Percentiles rank a stretch among this genome's conserved stretches.
Evolutionary conservation across 257 asterid genomes (phyloP).

Genomic region (Solanum tarijense): DNA sequence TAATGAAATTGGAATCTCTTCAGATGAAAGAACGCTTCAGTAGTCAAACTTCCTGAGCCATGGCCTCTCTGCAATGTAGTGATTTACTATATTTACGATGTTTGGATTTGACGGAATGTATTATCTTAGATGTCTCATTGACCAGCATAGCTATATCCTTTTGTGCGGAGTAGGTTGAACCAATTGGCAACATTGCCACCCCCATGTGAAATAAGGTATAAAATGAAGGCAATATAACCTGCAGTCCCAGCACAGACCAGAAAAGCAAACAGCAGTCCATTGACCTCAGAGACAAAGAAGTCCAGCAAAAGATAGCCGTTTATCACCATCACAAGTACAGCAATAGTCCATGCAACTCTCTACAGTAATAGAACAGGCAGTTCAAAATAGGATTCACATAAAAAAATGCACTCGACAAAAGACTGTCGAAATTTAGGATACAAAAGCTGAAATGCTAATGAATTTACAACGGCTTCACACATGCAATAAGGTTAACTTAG

Average conservation of each 20-base stretch:
- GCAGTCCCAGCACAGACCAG: conserved; percentile 48
- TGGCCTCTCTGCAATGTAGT: neutral
- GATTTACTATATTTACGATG: neutral
- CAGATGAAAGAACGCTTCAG: neutral
- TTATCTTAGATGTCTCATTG: neutral
- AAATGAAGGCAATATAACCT: conserved; percentile 55
- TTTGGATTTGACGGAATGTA: neutral
- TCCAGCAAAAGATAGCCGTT: conserved; percentile 85
- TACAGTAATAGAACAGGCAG: conserved; percentile 12
- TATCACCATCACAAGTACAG: conserved; percentile 76
- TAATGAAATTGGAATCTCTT: neutral
- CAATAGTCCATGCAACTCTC: conserved; percentile 91
- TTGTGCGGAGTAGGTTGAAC: conserved; percentile 27
- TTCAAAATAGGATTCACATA: neutral
- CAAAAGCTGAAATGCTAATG: neutral
- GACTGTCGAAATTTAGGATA: neutral
- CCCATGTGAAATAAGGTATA: conserved; percentile 61
- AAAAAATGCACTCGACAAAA: neutral
- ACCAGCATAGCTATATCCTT: conserved; percentile 23
- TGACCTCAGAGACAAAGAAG: conserved; percentile 68
- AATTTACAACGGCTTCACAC: neutral
- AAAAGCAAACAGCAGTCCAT: conserved; percentile 47
- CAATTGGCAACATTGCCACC: conserved; percentile 34
- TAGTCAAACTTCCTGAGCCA: neutral
- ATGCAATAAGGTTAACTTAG: neutral